Conservation (phyloP, 768 basidiomycete genomes). For the Calvatia gigantea region DNA sequence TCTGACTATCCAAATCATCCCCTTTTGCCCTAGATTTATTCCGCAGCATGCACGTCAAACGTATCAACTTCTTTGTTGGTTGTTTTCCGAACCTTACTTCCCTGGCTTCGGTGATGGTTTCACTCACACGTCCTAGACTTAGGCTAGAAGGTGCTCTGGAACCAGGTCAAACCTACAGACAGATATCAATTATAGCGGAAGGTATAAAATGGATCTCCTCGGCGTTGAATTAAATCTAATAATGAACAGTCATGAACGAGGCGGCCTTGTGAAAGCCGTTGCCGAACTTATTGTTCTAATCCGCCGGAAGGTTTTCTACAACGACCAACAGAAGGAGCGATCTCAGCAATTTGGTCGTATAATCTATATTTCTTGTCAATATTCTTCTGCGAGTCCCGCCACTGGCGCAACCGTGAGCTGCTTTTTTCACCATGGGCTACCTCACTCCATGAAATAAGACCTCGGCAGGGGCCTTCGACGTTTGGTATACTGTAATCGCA, state of each 20-base stretch:
- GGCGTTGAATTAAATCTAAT: neutral
- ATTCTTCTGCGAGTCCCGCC: no score
- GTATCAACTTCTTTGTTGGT: conserved; percentile 64
- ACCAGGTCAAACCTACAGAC: conserved; percentile 70
- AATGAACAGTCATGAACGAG: conserved; percentile 76
- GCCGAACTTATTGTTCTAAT: conserved; percentile 69
- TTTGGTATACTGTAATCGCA: conserved; percentile 82
- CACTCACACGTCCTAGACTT: conserved; percentile 75
- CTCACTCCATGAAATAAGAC: no score
- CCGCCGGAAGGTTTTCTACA: conserved; percentile 60
- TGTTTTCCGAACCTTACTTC: conserved; percentile 71
- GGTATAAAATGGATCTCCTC: conserved; percentile 28
- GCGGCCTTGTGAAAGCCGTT: conserved; percentile 72
- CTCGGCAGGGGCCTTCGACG: conserved; percentile 58
- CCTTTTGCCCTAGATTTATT: conserved; percentile 75
- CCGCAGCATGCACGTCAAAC: conserved; percentile 76
- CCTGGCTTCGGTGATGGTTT: conserved; percentile 79
- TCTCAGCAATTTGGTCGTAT: conserved; percentile 69
- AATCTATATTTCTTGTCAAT: conserved; percentile 75
- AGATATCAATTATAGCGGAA: conserved; percentile 75
- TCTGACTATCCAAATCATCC: conserved; percentile 84
- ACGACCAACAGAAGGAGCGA: no score
- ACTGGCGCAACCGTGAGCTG: no score
- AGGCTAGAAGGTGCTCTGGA: conserved; percentile 70
- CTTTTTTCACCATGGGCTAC: no score